These are phyloP conservation scores for Thalassiosira livingstoniorum DNA, from an alignment of 352 stramenopile species.

Conservation along the genomic window DNA sequence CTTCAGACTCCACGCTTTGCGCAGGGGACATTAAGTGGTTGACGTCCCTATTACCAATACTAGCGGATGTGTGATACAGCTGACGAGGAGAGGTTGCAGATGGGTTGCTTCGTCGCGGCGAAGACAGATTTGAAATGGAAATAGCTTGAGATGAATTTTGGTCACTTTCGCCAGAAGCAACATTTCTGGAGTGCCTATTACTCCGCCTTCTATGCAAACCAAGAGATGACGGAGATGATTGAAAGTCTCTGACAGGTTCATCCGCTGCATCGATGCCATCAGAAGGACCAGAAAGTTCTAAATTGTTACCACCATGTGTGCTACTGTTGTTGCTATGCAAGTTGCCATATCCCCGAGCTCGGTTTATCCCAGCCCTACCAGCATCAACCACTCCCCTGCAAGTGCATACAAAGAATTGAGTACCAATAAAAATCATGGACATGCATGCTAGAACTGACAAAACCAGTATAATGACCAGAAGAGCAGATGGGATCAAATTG, in stretches of 20 bases:
- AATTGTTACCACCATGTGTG: neutral
- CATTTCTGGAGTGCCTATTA: neutral
- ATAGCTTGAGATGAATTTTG: neutral
- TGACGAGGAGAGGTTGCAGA: no score
- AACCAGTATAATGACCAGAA: no score
- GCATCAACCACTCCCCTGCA: conserved; percentile 35
- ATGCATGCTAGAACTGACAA: no score
- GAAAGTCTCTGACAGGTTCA: neutral
- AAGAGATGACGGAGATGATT: neutral
- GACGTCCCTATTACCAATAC: no score
- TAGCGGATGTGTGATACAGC: no score
- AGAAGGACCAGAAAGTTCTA: neutral
- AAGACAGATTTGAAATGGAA: neutral
- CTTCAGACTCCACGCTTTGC: no score
- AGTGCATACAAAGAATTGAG: no score
- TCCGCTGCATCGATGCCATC: neutral
- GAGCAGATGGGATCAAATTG: no score
- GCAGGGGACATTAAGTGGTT: no score
- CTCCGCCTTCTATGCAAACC: conserved; percentile 14
- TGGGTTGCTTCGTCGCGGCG: neutral
- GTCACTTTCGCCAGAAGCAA: neutral
- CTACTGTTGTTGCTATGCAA: neutral
- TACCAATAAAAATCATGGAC: no score
- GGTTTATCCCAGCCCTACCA: conserved; percentile 36
- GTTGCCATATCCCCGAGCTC: conserved; percentile 29